A percentile compares a stretch with the other conserved stretches of the same genome.
Evolutionary conservation across 306 rosid genomes (phyloP).

Genomic region (Mimosa bimucronata): DNA sequence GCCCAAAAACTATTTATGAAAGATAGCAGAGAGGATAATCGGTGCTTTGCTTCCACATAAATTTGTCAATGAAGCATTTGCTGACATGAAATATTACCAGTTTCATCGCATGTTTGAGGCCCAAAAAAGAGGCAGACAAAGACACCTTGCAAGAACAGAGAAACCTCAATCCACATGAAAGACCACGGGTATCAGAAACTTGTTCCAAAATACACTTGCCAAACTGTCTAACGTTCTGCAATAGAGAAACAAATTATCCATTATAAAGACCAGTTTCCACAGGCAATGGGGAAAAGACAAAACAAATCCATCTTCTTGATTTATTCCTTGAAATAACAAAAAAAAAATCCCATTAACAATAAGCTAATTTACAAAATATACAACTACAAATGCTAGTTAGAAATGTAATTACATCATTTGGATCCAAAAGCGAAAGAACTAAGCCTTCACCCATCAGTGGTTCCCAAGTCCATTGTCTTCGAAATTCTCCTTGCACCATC

Average conservation of each 20-base stretch:
- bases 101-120: constrained; percentile 87
- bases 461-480: constrained; percentile 92
- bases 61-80: constrained; percentile 36
- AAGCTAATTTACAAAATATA: constrained; percentile 22
- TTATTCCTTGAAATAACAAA: background rate
- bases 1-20: background rate
- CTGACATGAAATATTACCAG: constrained; percentile 61
- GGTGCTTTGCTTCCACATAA: constrained; percentile 21
- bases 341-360: constrained; percentile 24
- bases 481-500: constrained; percentile 71
- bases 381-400: constrained; percentile 26
- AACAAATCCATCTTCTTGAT: constrained; percentile 22
- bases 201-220: constrained; percentile 91
- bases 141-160: constrained; percentile 71
- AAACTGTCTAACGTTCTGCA: constrained; percentile 82
- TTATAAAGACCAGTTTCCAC: constrained; percentile 25
- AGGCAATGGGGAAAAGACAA: constrained; percentile 9
- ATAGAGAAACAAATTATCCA: constrained; percentile 34
- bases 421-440: constrained; percentile 88
- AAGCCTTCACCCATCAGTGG: constrained; percentile 90
- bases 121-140: constrained; percentile 61
- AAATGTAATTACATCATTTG: constrained; percentile 67
- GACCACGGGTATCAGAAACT: constrained; percentile 81
- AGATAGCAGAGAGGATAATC: constrained; percentile 24
- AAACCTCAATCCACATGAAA: constrained; percentile 82